These are phyloP conservation scores for Iris pallida DNA, from an alignment of 116 monocot genomes.

Conservation along the genomic window DNA sequence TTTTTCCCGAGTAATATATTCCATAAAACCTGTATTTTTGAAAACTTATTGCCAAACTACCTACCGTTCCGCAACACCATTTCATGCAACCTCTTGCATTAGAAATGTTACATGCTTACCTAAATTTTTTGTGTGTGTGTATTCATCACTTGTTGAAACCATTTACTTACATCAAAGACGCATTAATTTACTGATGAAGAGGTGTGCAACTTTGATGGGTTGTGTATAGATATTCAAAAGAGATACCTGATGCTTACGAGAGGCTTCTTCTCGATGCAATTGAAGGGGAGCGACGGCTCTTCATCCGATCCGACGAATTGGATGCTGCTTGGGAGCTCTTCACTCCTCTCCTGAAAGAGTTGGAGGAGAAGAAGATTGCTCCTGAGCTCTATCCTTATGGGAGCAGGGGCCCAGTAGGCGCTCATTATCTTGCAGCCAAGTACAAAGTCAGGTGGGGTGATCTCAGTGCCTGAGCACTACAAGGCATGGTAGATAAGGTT, in stretches of 20 bases:
- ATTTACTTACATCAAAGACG: background rate
- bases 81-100: no score
- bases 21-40: no score
- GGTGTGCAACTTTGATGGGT: background rate
- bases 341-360: conserved; percentile 42
- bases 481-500: background rate
- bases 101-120: background rate
- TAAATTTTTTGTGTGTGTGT: background rate
- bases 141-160: background rate
- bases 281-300: conserved; percentile 48
- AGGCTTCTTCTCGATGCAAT: conserved; percentile 52
- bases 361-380: conserved; percentile 45
- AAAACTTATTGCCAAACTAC: no score
- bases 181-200: background rate
- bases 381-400: conserved; percentile 58
- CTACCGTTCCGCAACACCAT: no score
- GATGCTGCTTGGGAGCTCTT: conserved; percentile 60
- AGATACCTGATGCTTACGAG: conserved; percentile 59
- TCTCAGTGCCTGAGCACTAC: conserved; percentile 30
- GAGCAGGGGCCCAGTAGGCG: conserved; percentile 48
- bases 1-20: no score
- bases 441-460: conserved; percentile 52
- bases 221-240: conserved; percentile 36
- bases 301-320: conserved; percentile 52
- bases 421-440: conserved; percentile 49